Conservation (phyloP, 2,329 filamentous ascomycete genomes). For the Albifimbria verrucaria region DNA sequence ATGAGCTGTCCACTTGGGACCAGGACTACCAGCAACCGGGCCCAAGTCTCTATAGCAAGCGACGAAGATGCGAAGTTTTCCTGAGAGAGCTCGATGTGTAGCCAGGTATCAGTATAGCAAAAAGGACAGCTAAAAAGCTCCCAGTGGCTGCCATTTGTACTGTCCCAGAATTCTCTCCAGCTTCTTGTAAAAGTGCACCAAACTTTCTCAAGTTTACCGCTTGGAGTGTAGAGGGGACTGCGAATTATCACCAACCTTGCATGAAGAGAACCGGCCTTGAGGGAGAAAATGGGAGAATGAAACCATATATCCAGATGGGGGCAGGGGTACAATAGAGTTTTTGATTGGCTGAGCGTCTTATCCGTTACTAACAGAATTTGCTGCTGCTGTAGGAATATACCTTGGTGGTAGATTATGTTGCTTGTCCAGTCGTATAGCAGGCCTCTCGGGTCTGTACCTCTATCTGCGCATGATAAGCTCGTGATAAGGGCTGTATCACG, state of each 20-base stretch:
- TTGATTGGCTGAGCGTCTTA: not conserved
- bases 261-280: not conserved
- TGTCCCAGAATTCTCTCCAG: not conserved
- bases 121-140: not conserved
- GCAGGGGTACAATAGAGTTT: not conserved
- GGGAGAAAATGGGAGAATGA: not conserved
- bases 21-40: not conserved
- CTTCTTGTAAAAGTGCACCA: not conserved
- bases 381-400: not conserved
- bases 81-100: not conserved
- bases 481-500: not conserved
- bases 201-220: not conserved
- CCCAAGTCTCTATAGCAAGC: not conserved
- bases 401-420: not conserved
- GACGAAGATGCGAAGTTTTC: not conserved
- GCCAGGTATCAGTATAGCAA: not conserved
- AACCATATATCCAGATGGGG: not conserved
- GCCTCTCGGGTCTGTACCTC: not conserved
- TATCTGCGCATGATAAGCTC: not conserved
- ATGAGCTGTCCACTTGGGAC: not conserved
- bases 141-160: not conserved
- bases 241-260: not conserved
- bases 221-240: not conserved
- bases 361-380: not conserved
- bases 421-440: not conserved